Evolutionary conservation across 139 green algal species (phyloP).

Genomic region (Volvox africanus): DNA sequence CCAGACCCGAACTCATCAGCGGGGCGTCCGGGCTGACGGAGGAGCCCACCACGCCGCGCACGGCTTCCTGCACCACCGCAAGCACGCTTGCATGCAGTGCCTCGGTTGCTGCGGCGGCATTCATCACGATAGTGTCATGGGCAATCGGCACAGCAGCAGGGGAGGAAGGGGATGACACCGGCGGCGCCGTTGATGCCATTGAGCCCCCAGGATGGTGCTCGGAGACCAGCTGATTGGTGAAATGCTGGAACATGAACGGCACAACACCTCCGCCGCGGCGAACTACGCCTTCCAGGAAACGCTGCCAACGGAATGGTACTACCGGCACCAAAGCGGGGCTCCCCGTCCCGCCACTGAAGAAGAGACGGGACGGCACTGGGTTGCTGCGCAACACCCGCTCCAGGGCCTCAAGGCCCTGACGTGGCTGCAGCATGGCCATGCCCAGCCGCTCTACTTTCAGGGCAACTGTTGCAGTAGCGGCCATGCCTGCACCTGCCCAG

Average conservation of each 20-base stretch:
- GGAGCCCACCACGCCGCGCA: slow-evolving; percentile 51
- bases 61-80: background rate
- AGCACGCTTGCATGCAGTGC: slow-evolving; percentile 2
- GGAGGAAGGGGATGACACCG: background rate
- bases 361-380: background rate
- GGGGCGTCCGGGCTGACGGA: slow-evolving; percentile 59
- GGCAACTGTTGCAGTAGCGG: slow-evolving; percentile 8
- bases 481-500: slow-evolving; percentile 69
- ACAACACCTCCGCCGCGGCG: background rate
- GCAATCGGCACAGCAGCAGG: too few relatives aligned
- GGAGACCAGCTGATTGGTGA: background rate
- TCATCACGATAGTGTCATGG: background rate
- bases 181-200: background rate
- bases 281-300: background rate
- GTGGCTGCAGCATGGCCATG: slow-evolving; percentile 63
- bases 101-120: background rate
- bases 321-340: slow-evolving; percentile 38
- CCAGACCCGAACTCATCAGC: slow-evolving; percentile 80
- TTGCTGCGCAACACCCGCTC: slow-evolving; percentile 19
- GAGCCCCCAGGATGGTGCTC: background rate
- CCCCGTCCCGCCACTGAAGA: background rate
- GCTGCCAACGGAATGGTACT: slow-evolving; percentile 58
- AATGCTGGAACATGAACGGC: slow-evolving; percentile 41
- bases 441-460: slow-evolving; percentile 64
- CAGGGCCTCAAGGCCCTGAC: slow-evolving; percentile 62